Evolutionary conservation across 2,329 filamentous ascomycete species (phyloP), one percentile per base, ranked within the genome.

Genomic region (Calonectria leucothoes): DNA sequence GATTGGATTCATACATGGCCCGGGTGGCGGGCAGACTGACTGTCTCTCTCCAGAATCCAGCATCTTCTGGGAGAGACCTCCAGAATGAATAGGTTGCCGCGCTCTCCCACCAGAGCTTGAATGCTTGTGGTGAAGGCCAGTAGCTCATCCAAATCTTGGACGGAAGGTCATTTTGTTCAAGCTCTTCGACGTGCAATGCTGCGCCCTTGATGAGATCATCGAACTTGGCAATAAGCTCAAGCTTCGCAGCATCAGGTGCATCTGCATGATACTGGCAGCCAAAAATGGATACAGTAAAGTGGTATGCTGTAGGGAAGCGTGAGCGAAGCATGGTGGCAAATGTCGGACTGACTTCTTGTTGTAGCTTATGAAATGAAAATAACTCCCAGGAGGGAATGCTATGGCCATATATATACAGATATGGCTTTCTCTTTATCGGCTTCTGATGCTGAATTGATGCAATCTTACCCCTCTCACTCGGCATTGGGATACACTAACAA

Each of bases 11-110:
- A 33, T 70, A 69, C 61, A 72, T 69, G 33, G 63, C 33, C 27
- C 70, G 67, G 1, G 66, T 74, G 15, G 66, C 63, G 6, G 70
- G 66, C 4, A 72, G 25, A 3, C 61, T 72, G 4, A 73, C 10
- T 6, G 66, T 74, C 66, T 74, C 73, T 55, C 72, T 71, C 72
- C 72, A 74, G 20, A 74, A 72, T 4, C 72, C 72, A 29, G 66
- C 70, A 33, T 73, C 70, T n/a, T 73, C 45, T 37, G 52, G 70
- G 14, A 74, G 61, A 8, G 59, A 48, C 20, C 37, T 45, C 70
- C 73, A 74, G 29, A 74, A 74, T 14, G 61, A 63, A n/a, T 33
- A 6, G 4, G 51, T 70, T 4, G 20, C 33, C 5, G 31, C 12
- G 10, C 23, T 66, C 61, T 71, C 49, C 68, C 59, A 70, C 59